These are phyloP conservation scores for Zygoascus biomembranicola DNA, from an alignment of 805 yeast species.

Conservation along the genomic window DNA sequence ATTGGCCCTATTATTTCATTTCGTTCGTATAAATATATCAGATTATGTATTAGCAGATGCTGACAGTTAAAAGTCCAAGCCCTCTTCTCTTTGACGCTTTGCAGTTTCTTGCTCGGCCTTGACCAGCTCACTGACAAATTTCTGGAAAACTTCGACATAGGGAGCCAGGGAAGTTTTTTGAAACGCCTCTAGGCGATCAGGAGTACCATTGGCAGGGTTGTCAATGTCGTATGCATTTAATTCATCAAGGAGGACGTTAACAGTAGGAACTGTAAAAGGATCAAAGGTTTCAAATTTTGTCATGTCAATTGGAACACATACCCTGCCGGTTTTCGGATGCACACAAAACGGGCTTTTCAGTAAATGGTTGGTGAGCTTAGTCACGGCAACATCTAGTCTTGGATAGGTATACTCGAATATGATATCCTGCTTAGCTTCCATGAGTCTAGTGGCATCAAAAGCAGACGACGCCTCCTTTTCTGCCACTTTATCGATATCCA, in stretches of 20 bases:
- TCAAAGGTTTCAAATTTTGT: conserved; percentile 45
- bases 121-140: conserved; percentile 49
- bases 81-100: conserved; percentile 32
- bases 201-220: conserved; percentile 7
- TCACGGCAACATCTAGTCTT: conserved; percentile 85
- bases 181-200: conserved; percentile 34
- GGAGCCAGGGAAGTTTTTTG: conserved; percentile 65
- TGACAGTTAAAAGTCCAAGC: conserved; percentile 16
- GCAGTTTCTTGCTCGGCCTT: conserved; percentile 40
- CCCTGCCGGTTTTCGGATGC: conserved; percentile 92
- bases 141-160: conserved; percentile 56
- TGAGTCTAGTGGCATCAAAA: conserved; percentile 40
- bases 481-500: conserved; percentile 47
- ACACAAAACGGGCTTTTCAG: conserved; percentile 94
- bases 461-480: conserved; percentile 29
- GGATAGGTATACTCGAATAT: conserved; percentile 80
- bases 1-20: conserved; percentile 1
- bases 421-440: conserved; percentile 73
- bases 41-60: neutral
- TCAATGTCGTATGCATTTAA: conserved; percentile 35
- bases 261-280: conserved; percentile 73
- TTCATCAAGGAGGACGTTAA: conserved; percentile 55
- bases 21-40: neutral
- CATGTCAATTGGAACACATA: conserved; percentile 70
- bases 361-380: conserved; percentile 82